phyloP scores from a whole-genome alignment of 345 rosid genomes.

The Dipteronia dyeriana region DNA sequence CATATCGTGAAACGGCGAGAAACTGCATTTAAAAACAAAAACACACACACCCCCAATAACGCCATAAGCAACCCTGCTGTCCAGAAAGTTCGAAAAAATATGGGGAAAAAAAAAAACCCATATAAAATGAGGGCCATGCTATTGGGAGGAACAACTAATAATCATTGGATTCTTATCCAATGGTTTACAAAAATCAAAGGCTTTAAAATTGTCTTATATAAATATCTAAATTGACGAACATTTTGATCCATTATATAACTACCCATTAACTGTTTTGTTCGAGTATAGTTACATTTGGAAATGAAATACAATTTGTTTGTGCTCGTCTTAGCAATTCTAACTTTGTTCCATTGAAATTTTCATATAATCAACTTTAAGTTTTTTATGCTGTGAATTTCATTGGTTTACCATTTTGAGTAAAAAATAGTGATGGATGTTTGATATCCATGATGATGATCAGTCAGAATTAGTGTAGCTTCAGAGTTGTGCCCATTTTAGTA shows the following conservation, averaged over 20 bases:
- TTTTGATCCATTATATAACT: background rate
- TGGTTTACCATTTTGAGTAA: background rate
- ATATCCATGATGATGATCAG: background rate
- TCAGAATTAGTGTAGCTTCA: background rate
- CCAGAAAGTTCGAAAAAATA: background rate
- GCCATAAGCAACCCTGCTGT: background rate
- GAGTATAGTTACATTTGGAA: too few relatives aligned
- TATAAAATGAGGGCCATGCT: too few relatives aligned
- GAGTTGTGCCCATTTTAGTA: background rate
- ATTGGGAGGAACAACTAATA: too few relatives aligned
- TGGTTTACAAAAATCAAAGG: background rate
- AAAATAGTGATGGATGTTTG: background rate
- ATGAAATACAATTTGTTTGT: too few relatives aligned
- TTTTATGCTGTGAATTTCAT: background rate
- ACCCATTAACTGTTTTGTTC: background rate
- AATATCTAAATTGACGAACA: too few relatives aligned
- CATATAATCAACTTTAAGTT: too few relatives aligned
- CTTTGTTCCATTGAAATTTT: too few relatives aligned
- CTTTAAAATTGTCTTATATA: too few relatives aligned
- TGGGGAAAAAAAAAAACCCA: too few relatives aligned
- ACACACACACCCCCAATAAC: background rate
- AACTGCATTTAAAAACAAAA: constrained; percentile 26
- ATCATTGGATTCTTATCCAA: too few relatives aligned
- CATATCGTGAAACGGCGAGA: constrained; percentile 49
- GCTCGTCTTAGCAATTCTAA: background rate